Percentiles rank a stretch among this genome's conserved stretches.
Conservation (phyloP, 225 moss, liverwort and hornwort species). For the Rhytidiadelphus loreus region DNA sequence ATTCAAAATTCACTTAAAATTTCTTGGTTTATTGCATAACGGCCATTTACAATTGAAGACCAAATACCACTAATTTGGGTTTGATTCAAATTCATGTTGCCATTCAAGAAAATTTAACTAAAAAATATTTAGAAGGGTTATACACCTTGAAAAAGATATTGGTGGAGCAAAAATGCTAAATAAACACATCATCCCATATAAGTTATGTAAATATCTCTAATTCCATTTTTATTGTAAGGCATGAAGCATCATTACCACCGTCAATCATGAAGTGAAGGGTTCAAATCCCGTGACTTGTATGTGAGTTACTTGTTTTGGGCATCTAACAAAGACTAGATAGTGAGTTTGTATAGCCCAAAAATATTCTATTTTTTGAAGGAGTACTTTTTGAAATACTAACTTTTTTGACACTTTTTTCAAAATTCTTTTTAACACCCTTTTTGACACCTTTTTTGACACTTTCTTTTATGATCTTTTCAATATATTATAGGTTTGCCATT, state of each 20-base stretch:
- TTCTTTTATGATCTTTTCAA: neutral
- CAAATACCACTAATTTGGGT: neutral
- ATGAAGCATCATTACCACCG: neutral
- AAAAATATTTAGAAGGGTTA: neutral
- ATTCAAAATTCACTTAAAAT: neutral
- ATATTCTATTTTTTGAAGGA: neutral
- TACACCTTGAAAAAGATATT: neutral
- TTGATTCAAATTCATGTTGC: neutral
- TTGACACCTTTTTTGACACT: neutral
- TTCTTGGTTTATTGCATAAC: neutral
- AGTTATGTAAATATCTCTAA: neutral
- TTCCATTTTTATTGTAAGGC: neutral
- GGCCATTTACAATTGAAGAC: neutral
- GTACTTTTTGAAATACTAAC: too few species aligned
- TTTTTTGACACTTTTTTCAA: too few species aligned
- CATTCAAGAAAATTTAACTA: neutral
- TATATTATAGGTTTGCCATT: accelerated
- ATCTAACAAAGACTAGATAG: too few species aligned
- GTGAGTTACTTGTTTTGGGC: neutral
- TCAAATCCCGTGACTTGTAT: neutral
- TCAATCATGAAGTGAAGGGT: neutral
- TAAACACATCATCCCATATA: neutral
- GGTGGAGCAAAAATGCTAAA: neutral
- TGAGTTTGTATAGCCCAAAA: neutral
- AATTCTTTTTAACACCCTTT: too few species aligned